These are phyloP conservation scores for Ascochyta lentis DNA, from an alignment of 2,329 filamentous ascomycete genomes.

Conservation along the genomic window DNA sequence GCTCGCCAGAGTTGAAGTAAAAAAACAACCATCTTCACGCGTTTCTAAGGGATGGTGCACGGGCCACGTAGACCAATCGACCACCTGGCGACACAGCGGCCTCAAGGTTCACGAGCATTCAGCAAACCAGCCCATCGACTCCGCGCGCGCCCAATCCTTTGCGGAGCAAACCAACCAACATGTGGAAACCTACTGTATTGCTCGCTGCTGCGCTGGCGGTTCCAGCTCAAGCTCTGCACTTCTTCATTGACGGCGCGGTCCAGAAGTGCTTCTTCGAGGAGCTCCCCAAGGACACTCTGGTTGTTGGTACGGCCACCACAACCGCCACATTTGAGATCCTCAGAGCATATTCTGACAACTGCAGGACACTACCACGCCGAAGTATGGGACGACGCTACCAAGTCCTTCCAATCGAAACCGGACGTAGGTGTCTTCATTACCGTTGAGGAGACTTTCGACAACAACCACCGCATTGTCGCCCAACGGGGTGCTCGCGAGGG, in stretches of 20 bases:
- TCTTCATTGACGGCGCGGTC: slow-evolving; percentile 85
- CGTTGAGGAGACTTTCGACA: slow-evolving; percentile 96
- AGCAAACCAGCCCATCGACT: slow-evolving; percentile 29
- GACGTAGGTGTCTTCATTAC: slow-evolving; percentile 86
- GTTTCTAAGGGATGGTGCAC: slow-evolving; percentile 4
- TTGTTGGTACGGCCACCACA: slow-evolving; percentile 70
- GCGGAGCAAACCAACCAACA: slow-evolving; percentile 33
- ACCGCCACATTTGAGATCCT: background rate
- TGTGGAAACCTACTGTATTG: slow-evolving; percentile 61
- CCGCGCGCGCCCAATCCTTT: slow-evolving; percentile 24
- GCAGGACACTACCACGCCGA: slow-evolving; percentile 83
- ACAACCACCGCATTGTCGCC: slow-evolving; percentile 93
- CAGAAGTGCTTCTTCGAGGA: slow-evolving; percentile 99
- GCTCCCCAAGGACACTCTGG: slow-evolving; percentile 93
- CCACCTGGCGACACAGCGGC: slow-evolving; percentile 35
- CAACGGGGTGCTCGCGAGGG: slow-evolving; percentile 78
- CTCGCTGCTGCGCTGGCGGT: slow-evolving; percentile 67
- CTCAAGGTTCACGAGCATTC: slow-evolving; percentile 30
- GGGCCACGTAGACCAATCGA: slow-evolving; percentile 20
- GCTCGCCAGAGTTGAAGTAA: background rate
- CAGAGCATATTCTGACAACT: slow-evolving; percentile 14
- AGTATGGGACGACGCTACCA: slow-evolving; percentile 76
- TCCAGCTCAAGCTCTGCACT: slow-evolving; percentile 85
- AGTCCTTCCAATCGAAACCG: slow-evolving; percentile 74
- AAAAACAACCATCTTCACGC: background rate